These are phyloP conservation scores for Colletotrichum endophyticum DNA, from an alignment of 2,329 filamentous ascomycete genomes.

Conservation along the genomic window DNA sequence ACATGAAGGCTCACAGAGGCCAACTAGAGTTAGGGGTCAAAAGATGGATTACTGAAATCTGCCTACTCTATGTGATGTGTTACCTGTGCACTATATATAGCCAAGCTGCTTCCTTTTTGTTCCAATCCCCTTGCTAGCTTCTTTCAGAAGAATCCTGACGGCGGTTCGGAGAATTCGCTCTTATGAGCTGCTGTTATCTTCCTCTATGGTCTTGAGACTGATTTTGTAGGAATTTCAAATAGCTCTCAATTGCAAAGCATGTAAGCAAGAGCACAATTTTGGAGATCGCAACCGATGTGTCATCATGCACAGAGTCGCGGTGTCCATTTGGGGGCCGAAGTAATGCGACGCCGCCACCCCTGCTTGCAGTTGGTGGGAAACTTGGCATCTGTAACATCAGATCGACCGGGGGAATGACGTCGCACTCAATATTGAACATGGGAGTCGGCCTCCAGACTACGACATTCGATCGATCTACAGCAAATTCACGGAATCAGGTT, in stretches of 20 bases:
- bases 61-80: too few species aligned
- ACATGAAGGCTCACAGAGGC: too few species aligned
- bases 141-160: not conserved
- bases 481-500: not conserved
- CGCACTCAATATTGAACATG: not conserved
- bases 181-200: not conserved
- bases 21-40: too few species aligned
- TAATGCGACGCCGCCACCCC: not conserved
- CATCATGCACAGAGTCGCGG: not conserved
- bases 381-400: not conserved
- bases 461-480: not conserved
- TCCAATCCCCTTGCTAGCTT: too few species aligned
- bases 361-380: not conserved
- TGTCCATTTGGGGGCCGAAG: not conserved
- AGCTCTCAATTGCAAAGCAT: accelerated
- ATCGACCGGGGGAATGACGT: not conserved
- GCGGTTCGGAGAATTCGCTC: not conserved
- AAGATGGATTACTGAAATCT: too few species aligned
- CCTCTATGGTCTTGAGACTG: too few species aligned
- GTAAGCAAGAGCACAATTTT: not conserved
- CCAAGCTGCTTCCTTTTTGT: too few species aligned
- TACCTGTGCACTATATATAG: too few species aligned
- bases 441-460: not conserved
- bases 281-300: not conserved
- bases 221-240: not conserved